phyloP scores from a whole-genome alignment of 345 rosid species.

The Hypericum perforatum region DNA sequence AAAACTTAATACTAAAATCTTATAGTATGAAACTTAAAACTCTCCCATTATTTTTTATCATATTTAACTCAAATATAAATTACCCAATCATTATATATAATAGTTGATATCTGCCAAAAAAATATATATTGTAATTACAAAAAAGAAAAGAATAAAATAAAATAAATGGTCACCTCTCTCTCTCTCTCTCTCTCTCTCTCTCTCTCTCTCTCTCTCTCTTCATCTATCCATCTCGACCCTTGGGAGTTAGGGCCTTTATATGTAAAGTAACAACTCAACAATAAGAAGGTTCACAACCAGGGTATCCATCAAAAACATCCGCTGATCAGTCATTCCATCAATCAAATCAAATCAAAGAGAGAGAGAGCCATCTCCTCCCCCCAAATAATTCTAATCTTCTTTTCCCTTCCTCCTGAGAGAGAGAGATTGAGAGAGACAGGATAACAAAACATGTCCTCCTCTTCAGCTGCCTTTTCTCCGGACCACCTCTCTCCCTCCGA shows the following conservation, averaged over 20 bases:
- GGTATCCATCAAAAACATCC: slow-evolving; percentile 42
- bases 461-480: slow-evolving; percentile 67
- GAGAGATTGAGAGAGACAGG: slow-evolving; percentile 8
- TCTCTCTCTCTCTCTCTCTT: slow-evolving; percentile 11
- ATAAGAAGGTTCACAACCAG: slow-evolving; percentile 55
- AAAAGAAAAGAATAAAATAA: too few species aligned
- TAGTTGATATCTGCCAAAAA: too few species aligned
- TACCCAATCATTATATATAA: too few species aligned
- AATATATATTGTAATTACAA: too few species aligned
- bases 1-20: too few species aligned
- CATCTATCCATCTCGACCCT: slow-evolving; percentile 14
- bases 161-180: too few species aligned
- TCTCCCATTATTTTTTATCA: too few species aligned
- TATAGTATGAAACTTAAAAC: too few species aligned
- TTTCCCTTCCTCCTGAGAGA: neutral
- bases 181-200: slow-evolving; percentile 4
- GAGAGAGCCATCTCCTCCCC: slow-evolving; percentile 1
- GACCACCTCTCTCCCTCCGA: slow-evolving; percentile 90
- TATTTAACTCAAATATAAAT: too few species aligned
- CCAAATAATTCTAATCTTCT: too few species aligned
- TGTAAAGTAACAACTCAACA: slow-evolving; percentile 31
- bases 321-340: slow-evolving; percentile 69
- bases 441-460: slow-evolving; percentile 47
- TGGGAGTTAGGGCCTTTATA: slow-evolving; percentile 16
- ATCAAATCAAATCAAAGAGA: slow-evolving; percentile 46